Conservation (phyloP, 352 stramenopile genomes). For the Phytophthora hibernalis region DNA sequence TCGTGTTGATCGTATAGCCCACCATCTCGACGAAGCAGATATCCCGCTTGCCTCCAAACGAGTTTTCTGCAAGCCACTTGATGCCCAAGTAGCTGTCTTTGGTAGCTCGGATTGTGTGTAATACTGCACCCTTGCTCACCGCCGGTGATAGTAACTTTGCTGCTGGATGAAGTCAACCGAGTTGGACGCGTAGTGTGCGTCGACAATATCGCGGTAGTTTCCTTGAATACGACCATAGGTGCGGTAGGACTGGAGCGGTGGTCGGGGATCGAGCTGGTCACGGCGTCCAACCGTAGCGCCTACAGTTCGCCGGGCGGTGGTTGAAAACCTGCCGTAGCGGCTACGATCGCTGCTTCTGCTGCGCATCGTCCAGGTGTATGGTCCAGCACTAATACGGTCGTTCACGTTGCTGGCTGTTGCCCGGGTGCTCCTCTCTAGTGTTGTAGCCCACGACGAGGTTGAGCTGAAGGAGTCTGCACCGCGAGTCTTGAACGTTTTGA, state of each 20-base stretch:
- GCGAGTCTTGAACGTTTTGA: constrained; percentile 54
- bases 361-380: constrained; percentile 11
- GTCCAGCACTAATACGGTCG: constrained; percentile 19
- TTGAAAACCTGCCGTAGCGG: constrained; percentile 6
- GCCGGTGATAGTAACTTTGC: constrained; percentile 51
- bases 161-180: constrained; percentile 49
- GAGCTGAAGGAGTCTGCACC: constrained; percentile 39
- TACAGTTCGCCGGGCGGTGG: constrained; percentile 19
- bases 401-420: constrained; percentile 22
- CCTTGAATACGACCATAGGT: constrained; percentile 60
- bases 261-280: constrained; percentile 17
- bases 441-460: constrained; percentile 33
- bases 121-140: constrained; percentile 48
- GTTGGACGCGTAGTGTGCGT: constrained; percentile 45
- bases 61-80: constrained; percentile 54
- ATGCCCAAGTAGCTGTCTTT: constrained; percentile 57
- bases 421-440: constrained; percentile 15
- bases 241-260: constrained; percentile 48
- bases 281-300: constrained; percentile 11
- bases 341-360: constrained; percentile 23
- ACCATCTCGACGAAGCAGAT: constrained; percentile 62
- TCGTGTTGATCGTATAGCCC: constrained; percentile 47
- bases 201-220: constrained; percentile 56
- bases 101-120: constrained; percentile 41
- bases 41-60: constrained; percentile 44